Conservation (phyloP, 345 rosid genomes). For the Excoecaria cochinchinensis region DNA sequence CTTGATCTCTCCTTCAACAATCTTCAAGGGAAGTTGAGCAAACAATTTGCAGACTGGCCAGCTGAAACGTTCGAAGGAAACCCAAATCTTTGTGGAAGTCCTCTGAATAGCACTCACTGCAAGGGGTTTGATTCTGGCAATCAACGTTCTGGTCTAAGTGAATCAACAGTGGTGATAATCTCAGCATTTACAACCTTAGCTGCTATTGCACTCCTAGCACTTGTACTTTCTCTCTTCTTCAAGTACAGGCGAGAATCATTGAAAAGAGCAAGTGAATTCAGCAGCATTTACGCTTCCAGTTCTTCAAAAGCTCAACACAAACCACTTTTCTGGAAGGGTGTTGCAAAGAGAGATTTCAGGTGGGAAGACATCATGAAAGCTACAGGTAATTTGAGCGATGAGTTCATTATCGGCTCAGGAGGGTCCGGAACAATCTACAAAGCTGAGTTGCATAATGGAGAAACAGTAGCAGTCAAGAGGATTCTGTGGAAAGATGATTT, state of each 20-base stretch:
- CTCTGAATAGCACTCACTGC: constrained; percentile 48
- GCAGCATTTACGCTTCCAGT: constrained; percentile 50
- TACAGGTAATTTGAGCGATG: constrained; percentile 67
- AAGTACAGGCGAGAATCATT: constrained; percentile 48
- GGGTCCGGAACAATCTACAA: constrained; percentile 87
- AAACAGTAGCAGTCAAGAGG: constrained; percentile 78
- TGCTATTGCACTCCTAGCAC: constrained; percentile 57
- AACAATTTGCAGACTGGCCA: constrained; percentile 80
- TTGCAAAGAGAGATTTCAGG: constrained; percentile 60
- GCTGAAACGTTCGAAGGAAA: constrained; percentile 68
- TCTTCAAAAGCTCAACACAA: constrained; percentile 66
- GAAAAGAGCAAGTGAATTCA: constrained; percentile 43
- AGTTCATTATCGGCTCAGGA: constrained; percentile 85
- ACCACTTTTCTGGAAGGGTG: constrained; percentile 56
- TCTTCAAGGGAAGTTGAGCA: constrained; percentile 65
- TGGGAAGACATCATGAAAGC: constrained; percentile 90
- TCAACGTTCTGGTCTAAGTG: constrained; percentile 45
- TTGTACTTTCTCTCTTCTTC: constrained; percentile 48
- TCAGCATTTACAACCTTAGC: constrained; percentile 64
- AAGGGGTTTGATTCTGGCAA: constrained; percentile 19
- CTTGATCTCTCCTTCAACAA: constrained; percentile 75
- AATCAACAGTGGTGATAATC: constrained; percentile 45
- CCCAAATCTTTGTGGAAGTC: constrained; percentile 68
- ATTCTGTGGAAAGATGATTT: constrained; percentile 72
- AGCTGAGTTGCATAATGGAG: constrained; percentile 65